These are phyloP conservation scores for Salix suchowensis DNA, from an alignment of 345 rosid species.

Conservation along the genomic window DNA sequence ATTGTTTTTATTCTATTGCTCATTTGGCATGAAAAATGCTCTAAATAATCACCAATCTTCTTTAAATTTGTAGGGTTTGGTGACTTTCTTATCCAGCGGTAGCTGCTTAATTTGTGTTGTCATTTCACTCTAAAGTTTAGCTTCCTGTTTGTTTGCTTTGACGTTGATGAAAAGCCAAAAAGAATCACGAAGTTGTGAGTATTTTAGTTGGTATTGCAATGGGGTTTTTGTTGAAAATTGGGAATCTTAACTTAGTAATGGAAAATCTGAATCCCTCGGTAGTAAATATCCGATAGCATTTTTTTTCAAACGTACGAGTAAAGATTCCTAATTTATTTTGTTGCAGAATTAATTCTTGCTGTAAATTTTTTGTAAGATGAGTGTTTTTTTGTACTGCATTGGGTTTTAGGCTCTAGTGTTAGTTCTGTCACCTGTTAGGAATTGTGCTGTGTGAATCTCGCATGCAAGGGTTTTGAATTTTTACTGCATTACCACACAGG, in stretches of 20 bases:
- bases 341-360: background rate
- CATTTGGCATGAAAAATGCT: background rate
- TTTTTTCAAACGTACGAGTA: too few species aligned
- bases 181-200: background rate
- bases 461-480: background rate
- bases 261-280: background rate
- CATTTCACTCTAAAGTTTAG: background rate
- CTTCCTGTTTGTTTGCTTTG: background rate
- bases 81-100: background rate
- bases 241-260: background rate
- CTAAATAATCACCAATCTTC: background rate
- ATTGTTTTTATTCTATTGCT: background rate
- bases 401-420: background rate
- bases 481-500: background rate
- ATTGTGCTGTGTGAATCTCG: background rate
- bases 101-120: background rate
- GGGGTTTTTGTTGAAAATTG: background rate
- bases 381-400: background rate
- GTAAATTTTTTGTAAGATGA: background rate
- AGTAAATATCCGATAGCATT: background rate
- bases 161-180: background rate
- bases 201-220: background rate
- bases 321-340: too few species aligned
- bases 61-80: background rate
- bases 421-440: background rate